Evolutionary conservation across 371 early-diverging fungal genomes (phyloP), one percentile per base, ranked within the genome.

Genomic region (Caulochytrium protostelioides): DNA sequence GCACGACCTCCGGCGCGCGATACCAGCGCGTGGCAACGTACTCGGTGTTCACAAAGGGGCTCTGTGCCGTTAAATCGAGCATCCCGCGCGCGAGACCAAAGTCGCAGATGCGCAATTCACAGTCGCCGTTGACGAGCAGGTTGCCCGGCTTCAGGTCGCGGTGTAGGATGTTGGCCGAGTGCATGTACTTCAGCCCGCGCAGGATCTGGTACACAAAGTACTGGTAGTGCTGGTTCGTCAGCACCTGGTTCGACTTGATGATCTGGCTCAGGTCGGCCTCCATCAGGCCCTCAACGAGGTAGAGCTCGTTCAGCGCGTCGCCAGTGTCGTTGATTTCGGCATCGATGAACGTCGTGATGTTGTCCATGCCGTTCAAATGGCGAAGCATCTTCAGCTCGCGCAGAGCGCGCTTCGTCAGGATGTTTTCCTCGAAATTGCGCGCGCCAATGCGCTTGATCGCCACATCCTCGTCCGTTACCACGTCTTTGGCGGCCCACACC

Each of bases 21-120:
- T 97, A 97, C 67, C 95, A 97, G 37, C 97, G 66, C 3, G 97
- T 98, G 7, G 94, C 82, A 5, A 94, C 97, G 50, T 92, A 92
- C 18, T 87, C 94, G 12, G 94, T 90, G 42, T 62, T 58, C 7
- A 43, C 41, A 35, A 48, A 43, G 14, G 32, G 47, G 0, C 45
- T 49, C n/a, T 39, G 38, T 12, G 35, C 81, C 74, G 83, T 52
- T 82, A 80, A n/a, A 32, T 83, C 72, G 46, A 79, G 83, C 47
- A 78, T 79, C 30, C 84, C 74, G 54, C 94, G 78, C 13, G 94
- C 90, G 32, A 92, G 55, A 13, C 94, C 94, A 58, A 92, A 90
- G 55, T 92, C 94, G 58, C 94, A 92, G 49, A 92, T 90, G 68
- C 61, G 57, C 13, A 66, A 39, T 32, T 53, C 55, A 44, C 70